Conservation (phyloP, 228 moss, liverwort and hornwort species). For the Sphagnum fallax region DNA sequence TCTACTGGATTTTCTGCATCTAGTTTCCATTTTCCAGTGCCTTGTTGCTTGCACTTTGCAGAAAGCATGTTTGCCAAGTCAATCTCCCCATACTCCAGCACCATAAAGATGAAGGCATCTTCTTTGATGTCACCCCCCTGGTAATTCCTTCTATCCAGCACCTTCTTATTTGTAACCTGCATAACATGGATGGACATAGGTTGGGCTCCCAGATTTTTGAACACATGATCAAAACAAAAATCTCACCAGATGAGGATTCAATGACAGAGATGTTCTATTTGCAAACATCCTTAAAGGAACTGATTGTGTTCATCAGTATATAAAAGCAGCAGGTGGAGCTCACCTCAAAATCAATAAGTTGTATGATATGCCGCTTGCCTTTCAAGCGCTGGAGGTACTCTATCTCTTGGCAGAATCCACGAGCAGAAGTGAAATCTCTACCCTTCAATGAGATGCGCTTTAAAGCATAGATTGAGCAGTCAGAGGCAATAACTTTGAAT, state of each 20-base stretch:
- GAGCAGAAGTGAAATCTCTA: slow-evolving; percentile 65
- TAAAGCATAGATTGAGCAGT: slow-evolving; percentile 84
- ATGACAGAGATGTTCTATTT: background rate
- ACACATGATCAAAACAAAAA: background rate
- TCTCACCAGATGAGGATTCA: background rate
- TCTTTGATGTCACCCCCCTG: slow-evolving; percentile 61
- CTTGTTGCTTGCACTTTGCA: slow-evolving; percentile 75
- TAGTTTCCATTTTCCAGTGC: slow-evolving; percentile 2
- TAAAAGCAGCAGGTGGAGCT: background rate
- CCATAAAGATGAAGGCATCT: slow-evolving; percentile 82
- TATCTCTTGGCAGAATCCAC: slow-evolving; percentile 90
- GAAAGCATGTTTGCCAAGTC: slow-evolving; percentile 84
- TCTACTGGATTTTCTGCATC: slow-evolving; percentile 47
- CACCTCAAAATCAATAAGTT: slow-evolving; percentile 85
- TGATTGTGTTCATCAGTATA: background rate
- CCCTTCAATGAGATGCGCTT: slow-evolving; percentile 87
- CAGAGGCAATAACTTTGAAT: slow-evolving; percentile 84
- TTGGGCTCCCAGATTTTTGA: background rate
- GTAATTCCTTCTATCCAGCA: slow-evolving; percentile 31
- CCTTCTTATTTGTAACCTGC: slow-evolving; percentile 49
- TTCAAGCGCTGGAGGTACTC: slow-evolving; percentile 75
- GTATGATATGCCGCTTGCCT: slow-evolving; percentile 86
- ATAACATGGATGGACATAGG: background rate
- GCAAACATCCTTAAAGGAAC: background rate
- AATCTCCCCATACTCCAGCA: slow-evolving; percentile 87